Percentiles rank a stretch among this genome's conserved stretches.
Evolutionary conservation across 2,329 filamentous ascomycete genomes (phyloP).

Genomic region (Trichoderma endophyticum): DNA sequence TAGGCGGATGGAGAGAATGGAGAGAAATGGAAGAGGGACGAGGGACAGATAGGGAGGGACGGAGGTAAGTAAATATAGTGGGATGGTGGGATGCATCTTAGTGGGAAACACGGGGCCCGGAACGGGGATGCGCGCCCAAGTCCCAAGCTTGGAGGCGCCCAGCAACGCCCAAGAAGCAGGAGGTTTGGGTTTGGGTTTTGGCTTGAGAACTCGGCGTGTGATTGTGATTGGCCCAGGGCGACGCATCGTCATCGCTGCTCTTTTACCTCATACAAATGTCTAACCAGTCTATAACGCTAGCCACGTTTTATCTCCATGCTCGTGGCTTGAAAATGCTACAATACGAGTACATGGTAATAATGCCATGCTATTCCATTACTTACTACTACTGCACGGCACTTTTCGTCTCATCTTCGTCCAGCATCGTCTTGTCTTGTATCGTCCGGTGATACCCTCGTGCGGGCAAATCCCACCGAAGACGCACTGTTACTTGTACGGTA

Average conservation of each 20-base stretch:
- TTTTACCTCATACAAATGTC: slow-evolving; percentile 1
- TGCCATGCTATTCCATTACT: neutral
- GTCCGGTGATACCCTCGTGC: neutral
- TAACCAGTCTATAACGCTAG: slow-evolving; percentile 7
- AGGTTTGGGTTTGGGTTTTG: slow-evolving; percentile 1
- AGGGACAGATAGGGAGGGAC: slow-evolving; percentile 16
- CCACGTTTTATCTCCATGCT: neutral
- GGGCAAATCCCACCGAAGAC: neutral
- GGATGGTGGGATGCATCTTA: neutral
- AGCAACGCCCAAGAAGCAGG: slow-evolving; percentile 5
- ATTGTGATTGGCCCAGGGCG: slow-evolving; percentile 28
- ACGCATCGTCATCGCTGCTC: slow-evolving; percentile 28
- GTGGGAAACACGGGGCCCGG: slow-evolving; percentile 15
- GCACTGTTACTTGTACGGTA: neutral
- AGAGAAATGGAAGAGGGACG: neutral
- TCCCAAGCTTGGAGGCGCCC: neutral
- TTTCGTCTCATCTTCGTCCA: neutral
- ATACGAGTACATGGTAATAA: neutral
- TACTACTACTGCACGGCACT: neutral
- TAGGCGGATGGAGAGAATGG: neutral
- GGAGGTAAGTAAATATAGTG: slow-evolving; percentile 18
- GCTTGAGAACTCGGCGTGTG: slow-evolving; percentile 21
- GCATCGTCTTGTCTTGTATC: neutral
- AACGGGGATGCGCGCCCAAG: neutral
- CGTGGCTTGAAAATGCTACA: neutral